Percentiles rank a stretch among this genome's conserved stretches.
Evolutionary conservation across 306 rosid genomes (phyloP).

Genomic region (Dryas octopetala): DNA sequence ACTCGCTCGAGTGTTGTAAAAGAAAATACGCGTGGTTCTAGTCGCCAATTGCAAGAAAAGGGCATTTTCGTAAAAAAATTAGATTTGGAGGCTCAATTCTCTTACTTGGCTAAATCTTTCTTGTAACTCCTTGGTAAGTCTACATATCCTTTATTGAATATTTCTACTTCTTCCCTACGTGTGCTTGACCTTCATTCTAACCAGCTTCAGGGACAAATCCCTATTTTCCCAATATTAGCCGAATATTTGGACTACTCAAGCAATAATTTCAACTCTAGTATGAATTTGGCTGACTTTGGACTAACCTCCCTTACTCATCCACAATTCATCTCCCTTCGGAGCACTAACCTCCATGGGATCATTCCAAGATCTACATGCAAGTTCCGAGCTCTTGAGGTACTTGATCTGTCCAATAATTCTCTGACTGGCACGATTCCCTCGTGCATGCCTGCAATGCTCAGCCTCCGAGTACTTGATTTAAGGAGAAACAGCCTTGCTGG

Average conservation of each 20-base stretch:
- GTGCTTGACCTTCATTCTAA: slow-evolving; percentile 45
- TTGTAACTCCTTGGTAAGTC: background rate
- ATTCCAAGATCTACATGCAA: slow-evolving; percentile 25
- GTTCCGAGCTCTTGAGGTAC: background rate
- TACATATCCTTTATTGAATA: background rate
- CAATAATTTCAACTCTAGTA: too few species aligned
- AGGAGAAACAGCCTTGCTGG: slow-evolving; percentile 24
- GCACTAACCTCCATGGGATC: background rate
- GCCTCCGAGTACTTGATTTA: slow-evolving; percentile 20
- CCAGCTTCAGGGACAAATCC: slow-evolving; percentile 28
- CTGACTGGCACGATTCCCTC: slow-evolving; percentile 25
- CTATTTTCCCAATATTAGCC: too few species aligned
- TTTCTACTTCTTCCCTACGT: background rate
- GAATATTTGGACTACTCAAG: too few species aligned
- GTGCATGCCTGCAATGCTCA: background rate
- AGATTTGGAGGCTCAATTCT: slow-evolving; percentile 8
- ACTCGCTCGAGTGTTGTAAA: background rate
- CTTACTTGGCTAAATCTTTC: background rate
- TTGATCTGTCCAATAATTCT: slow-evolving; percentile 30
- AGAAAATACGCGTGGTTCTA: background rate
- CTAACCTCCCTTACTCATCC: background rate
- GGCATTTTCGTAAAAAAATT: background rate
- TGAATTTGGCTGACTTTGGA: background rate
- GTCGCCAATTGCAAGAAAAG: background rate
- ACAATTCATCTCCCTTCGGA: slow-evolving; percentile 14